phyloP scores from a whole-genome alignment of 2,329 filamentous ascomycete genomes.

The Pseudofabraea citricarpa region DNA sequence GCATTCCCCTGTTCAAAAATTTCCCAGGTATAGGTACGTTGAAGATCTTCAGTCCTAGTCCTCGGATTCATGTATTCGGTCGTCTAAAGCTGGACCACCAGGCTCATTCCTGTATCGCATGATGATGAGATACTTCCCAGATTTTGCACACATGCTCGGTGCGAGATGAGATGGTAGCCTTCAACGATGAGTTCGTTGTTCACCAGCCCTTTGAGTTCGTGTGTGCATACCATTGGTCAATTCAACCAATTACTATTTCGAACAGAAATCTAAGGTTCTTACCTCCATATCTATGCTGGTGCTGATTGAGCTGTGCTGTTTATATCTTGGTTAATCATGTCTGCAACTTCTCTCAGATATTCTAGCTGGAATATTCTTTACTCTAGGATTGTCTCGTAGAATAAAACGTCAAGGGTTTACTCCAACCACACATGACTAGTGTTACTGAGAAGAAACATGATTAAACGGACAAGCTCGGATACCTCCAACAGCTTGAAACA shows the following conservation, averaged over 20 bases:
- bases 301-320: conserved; percentile 37
- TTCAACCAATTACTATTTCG: neutral
- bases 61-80: conserved; percentile 38
- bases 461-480: no score
- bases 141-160: conserved; percentile 32
- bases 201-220: conserved; percentile 41
- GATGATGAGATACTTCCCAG: conserved; percentile 26
- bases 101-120: conserved; percentile 34
- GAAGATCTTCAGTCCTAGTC: conserved; percentile 45
- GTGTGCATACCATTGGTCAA: conserved; percentile 34
- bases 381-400: conserved; percentile 34
- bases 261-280: neutral
- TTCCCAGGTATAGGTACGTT: conserved; percentile 37
- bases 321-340: conserved; percentile 41
- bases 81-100: conserved; percentile 33
- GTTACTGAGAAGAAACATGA: no score
- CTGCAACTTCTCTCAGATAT: conserved; percentile 39
- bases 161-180: conserved; percentile 37
- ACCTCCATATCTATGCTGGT: conserved; percentile 31
- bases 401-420: conserved; percentile 29
- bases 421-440: no score
- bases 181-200: conserved; percentile 40
- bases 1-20: conserved; percentile 34
- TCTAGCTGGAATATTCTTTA: conserved; percentile 34
- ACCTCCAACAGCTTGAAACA: no score